Evolutionary conservation across 1,284 basidiomycete genomes (phyloP).

Genomic region (Austroboletus novae-zelandiae): DNA sequence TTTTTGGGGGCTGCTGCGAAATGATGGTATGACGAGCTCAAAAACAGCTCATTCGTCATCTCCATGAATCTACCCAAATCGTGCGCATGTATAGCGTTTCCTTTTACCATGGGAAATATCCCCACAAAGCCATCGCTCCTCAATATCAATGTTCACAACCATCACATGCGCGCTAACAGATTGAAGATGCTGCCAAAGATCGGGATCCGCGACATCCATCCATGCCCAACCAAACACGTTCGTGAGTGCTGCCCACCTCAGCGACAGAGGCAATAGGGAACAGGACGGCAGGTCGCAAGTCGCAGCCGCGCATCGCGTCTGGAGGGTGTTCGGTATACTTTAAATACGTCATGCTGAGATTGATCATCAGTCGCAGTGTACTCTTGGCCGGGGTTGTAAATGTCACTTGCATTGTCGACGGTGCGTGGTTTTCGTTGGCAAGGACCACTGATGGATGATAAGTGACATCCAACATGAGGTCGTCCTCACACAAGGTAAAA

Average conservation of each 20-base stretch:
- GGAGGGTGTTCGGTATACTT: conserved; percentile 95
- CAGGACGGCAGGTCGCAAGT: conserved; percentile 82
- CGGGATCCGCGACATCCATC: conserved; percentile 85
- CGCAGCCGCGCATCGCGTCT: conserved; percentile 93
- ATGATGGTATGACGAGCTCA: too few relatives aligned
- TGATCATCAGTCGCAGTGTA: conserved; percentile 66
- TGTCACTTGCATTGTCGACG: conserved; percentile 56
- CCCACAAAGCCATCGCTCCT: too few relatives aligned
- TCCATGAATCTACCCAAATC: too few relatives aligned
- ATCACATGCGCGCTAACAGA: conserved; percentile 72
- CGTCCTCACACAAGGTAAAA: conserved; percentile 7
- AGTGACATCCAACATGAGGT: conserved; percentile 50
- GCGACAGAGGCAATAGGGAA: conserved; percentile 39
- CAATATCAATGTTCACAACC: too few relatives aligned
- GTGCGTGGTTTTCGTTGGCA: conserved; percentile 33
- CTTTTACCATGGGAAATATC: too few relatives aligned
- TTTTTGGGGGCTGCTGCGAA: too few relatives aligned
- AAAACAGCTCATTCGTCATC: too few relatives aligned
- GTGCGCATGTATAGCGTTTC: too few relatives aligned
- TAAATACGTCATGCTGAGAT: conserved; percentile 84
- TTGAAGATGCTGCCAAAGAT: conserved; percentile 95
- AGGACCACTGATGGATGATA: conserved; percentile 72
- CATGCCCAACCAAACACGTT: conserved; percentile 46
- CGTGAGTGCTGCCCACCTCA: not conserved
- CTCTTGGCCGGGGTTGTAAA: conserved; percentile 70